Percentiles rank a stretch among this genome's conserved stretches.
Conservation (phyloP, 306 rosid species). For the Mucuna pruriens region DNA sequence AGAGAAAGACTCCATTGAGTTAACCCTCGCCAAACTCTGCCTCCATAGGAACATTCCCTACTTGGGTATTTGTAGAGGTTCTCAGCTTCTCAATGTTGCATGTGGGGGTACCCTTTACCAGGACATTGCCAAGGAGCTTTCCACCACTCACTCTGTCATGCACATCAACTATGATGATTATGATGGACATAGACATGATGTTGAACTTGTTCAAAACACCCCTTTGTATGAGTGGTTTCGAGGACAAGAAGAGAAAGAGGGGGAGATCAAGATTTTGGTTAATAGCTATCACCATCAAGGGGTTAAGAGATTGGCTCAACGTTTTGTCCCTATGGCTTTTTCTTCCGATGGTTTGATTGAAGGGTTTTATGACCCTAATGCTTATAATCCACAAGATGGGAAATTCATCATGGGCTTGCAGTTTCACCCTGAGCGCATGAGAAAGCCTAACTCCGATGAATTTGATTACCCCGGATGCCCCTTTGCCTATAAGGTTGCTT, state of each 20-base stretch:
- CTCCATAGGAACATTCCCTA: slow-evolving; percentile 85
- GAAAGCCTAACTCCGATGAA: slow-evolving; percentile 61
- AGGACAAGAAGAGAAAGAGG: slow-evolving; percentile 38
- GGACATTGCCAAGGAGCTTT: slow-evolving; percentile 64
- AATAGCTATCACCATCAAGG: slow-evolving; percentile 95
- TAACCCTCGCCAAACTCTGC: slow-evolving; percentile 77
- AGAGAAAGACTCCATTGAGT: slow-evolving; percentile 79
- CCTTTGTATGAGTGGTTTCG: slow-evolving; percentile 72
- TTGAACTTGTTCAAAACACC: slow-evolving; percentile 59
- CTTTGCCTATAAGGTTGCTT: slow-evolving; percentile 67
- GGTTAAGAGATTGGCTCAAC: slow-evolving; percentile 71
- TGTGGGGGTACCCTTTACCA: slow-evolving; percentile 80
- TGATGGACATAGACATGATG: slow-evolving; percentile 77
- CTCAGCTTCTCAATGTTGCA: slow-evolving; percentile 81
- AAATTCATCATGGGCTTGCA: slow-evolving; percentile 87
- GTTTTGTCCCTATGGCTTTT: slow-evolving; percentile 81
- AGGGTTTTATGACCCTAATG: slow-evolving; percentile 79
- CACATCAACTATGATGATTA: slow-evolving; percentile 78
- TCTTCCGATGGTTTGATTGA: slow-evolving; percentile 76
- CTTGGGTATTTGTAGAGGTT: slow-evolving; percentile 83
- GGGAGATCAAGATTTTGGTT: slow-evolving; percentile 61
- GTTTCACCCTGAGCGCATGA: slow-evolving; percentile 91
- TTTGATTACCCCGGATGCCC: slow-evolving; percentile 89
- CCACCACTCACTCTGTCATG: too few relatives aligned
- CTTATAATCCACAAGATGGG: slow-evolving; percentile 76